Evolutionary conservation across 805 yeast genomes (phyloP), one percentile per base, ranked within the genome.

Genomic region (Debaryomyces hansenii): DNA sequence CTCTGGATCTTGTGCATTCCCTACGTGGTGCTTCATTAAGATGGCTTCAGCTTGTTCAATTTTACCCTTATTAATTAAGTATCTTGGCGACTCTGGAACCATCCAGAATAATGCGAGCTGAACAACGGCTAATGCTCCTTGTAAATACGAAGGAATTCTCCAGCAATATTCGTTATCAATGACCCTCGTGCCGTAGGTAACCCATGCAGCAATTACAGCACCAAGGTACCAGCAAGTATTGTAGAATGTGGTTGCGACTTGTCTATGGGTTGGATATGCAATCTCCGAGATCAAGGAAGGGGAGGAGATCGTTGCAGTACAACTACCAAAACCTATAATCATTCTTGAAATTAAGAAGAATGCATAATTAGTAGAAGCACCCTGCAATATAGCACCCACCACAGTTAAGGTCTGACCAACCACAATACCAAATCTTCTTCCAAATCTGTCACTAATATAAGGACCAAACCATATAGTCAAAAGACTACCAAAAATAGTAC

Each of bases 71-170:
- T 70, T 60, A 42, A 77, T 56, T 40, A 67, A 65, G 54, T 47
- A 78, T 56, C 82, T 64, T 49, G 82, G 82, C 12, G 77, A 70
- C 56, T 78, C 82, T 18, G 83, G 83, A 44, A 75, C 66, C 39
- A 62, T 55, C 62, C 60, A 70, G 38, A 74, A 48, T 21, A 69
- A 55, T 2, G 50, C 2, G 8, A 68, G 18, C 55, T 77, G 82
- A 20, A 74, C 14, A 2, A 71, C 20, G 2, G 85, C 82, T 51
- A 75, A 63, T 14, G 67, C 56, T 36, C 75, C 79, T 61, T 81
- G 85, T 36, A 80, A 48, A 42, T 69, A 69, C 10, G 81, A 69
- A 34, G 85, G 85, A 45, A 80, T 64, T 63, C 80, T 76, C 84
- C 84, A 80, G 21, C 74, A 64, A 69, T 74, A 72, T 33, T 64